Conservation (phyloP, 768 basidiomycete genomes). For the Rhodotorula taiwanensis region DNA sequence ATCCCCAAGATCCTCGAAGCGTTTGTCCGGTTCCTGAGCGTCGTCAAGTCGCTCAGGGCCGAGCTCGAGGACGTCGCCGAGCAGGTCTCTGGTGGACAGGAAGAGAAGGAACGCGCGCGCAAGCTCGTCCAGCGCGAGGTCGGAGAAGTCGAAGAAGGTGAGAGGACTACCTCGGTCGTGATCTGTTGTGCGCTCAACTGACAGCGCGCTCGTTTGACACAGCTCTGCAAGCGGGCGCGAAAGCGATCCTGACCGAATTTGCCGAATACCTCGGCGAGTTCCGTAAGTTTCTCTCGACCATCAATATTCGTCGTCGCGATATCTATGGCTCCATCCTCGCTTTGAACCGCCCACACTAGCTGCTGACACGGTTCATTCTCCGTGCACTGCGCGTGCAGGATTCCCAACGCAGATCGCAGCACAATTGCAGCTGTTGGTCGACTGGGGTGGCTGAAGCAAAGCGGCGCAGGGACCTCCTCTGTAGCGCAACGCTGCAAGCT, state of each 20-base stretch:
- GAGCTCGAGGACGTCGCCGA: constrained; percentile 49
- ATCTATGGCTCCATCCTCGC: too few species aligned
- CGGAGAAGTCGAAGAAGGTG: constrained; percentile 21
- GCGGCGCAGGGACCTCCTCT: too few species aligned
- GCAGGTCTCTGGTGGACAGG: background rate
- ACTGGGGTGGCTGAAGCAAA: background rate
- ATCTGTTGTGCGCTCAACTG: too few species aligned
- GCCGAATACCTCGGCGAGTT: constrained; percentile 28
- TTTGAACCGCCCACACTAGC: too few species aligned
- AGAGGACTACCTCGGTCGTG: too few species aligned
- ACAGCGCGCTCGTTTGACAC: background rate
- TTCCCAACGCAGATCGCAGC: constrained; percentile 26
- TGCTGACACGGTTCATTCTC: too few species aligned
- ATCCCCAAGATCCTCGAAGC: constrained; percentile 75
- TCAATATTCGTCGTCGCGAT: too few species aligned
- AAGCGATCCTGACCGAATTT: constrained; percentile 31
- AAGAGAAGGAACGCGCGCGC: constrained; percentile 3
- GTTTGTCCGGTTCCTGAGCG: constrained; percentile 59
- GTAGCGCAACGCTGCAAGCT: too few species aligned
- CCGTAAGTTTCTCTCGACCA: constrained; percentile 12
- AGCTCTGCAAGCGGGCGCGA: constrained; percentile 28
- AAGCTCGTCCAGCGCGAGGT: constrained; percentile 19
- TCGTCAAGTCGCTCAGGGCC: constrained; percentile 59
- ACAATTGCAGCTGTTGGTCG: constrained; percentile 29
- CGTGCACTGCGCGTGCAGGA: background rate